Evolutionary conservation across 2,329 filamentous ascomycete species (phyloP).

Genomic region (Cladophialophora chaetospira): DNA sequence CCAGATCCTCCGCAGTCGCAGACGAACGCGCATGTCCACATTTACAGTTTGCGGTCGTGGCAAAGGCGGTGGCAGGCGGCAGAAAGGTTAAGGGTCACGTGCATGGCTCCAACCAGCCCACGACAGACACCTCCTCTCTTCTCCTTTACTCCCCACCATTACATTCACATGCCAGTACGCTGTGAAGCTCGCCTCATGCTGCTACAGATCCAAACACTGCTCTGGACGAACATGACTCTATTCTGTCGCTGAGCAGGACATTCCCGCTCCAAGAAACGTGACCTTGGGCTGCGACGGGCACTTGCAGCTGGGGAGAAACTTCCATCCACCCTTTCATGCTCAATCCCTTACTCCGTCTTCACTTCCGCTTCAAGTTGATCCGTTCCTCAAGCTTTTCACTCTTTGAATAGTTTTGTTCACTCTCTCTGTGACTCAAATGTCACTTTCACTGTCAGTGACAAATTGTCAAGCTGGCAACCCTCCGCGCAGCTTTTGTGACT

Average conservation of each 20-base stretch:
- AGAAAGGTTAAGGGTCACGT: conserved; percentile 13
- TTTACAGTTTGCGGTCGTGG: conserved; percentile 1
- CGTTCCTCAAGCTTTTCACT: background rate
- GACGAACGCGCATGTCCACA: conserved; percentile 5
- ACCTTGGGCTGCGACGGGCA: too few species aligned
- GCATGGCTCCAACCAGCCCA: background rate
- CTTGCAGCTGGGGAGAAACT: background rate
- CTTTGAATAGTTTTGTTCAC: background rate
- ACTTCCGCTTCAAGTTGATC: background rate
- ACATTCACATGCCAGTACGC: too few species aligned
- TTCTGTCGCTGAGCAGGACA: background rate
- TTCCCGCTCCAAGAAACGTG: background rate
- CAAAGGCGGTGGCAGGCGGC: conserved; percentile 20
- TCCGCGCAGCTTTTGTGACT: too few species aligned
- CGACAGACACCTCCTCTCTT: background rate
- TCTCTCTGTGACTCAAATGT: background rate
- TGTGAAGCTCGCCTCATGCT: too few species aligned
- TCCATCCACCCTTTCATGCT: background rate
- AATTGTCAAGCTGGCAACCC: background rate
- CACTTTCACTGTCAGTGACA: background rate
- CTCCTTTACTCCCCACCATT: background rate
- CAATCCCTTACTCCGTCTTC: background rate
- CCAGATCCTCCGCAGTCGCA: background rate
- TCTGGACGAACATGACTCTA: background rate
- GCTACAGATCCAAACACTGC: background rate